Evolutionary conservation across 495 filamentous ascomycete genomes (phyloP).

Genomic region (Penicillium egyptiacum): DNA sequence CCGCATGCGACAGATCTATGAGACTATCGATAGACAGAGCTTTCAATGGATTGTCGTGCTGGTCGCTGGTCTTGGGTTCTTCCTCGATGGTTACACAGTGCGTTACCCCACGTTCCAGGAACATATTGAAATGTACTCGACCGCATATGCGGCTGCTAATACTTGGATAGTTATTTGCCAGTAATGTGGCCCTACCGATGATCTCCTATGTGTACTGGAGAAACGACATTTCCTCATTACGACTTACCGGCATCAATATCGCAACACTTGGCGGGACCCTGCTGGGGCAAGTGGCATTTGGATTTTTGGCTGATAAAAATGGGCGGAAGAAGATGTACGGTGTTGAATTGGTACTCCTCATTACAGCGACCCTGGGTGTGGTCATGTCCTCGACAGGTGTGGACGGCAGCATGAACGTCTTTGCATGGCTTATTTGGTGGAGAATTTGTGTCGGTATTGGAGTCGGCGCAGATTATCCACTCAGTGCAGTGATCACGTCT

Average conservation of each 20-base stretch:
- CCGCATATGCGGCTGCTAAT: slow-evolving; percentile 5
- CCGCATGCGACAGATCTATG: slow-evolving; percentile 49
- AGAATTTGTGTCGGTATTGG: slow-evolving; percentile 57
- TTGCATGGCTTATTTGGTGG: slow-evolving; percentile 59
- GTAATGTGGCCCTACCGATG: slow-evolving; percentile 63
- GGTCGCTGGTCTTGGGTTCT: slow-evolving; percentile 66
- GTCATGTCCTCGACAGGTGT: slow-evolving; percentile 46
- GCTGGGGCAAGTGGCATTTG: slow-evolving; percentile 61
- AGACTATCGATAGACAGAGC: slow-evolving; percentile 49
- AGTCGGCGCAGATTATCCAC: slow-evolving; percentile 57
- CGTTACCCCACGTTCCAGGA: slow-evolving; percentile 10
- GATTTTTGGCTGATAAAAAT: slow-evolving; percentile 59
- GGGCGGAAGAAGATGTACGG: slow-evolving; percentile 67
- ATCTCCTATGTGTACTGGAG: slow-evolving; percentile 64
- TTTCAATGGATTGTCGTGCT: slow-evolving; percentile 52
- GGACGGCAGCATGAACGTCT: slow-evolving; percentile 53
- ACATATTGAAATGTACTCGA: neutral
- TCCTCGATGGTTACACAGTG: slow-evolving; percentile 69
- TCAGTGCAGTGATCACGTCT: slow-evolving; percentile 60
- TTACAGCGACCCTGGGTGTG: slow-evolving; percentile 55
- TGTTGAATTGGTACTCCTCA: slow-evolving; percentile 60
- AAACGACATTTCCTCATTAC: slow-evolving; percentile 38
- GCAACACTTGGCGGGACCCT: slow-evolving; percentile 59
- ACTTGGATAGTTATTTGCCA: slow-evolving; percentile 53
- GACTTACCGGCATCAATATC: slow-evolving; percentile 55